Percentiles rank a stretch among this genome's conserved stretches.
Evolutionary conservation across 2,329 filamentous ascomycete genomes (phyloP).

Genomic region (Xylariaceae sp.): DNA sequence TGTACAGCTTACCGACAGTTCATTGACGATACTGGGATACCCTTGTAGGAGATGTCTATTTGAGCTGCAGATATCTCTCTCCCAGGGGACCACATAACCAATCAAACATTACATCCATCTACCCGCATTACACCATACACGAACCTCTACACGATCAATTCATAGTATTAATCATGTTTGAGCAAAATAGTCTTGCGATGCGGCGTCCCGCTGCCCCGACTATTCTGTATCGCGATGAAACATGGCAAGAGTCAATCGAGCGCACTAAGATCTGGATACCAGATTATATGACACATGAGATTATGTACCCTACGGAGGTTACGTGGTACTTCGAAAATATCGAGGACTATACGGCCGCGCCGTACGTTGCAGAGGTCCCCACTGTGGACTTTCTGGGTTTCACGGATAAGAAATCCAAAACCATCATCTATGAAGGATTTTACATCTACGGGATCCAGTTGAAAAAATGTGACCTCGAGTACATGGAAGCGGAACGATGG

Average conservation of each 20-base stretch:
- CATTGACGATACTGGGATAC: too few relatives aligned
- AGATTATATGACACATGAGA: background rate
- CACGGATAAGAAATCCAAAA: background rate
- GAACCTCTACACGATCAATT: too few relatives aligned
- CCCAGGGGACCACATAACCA: too few relatives aligned
- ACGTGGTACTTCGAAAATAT: constrained; percentile 6
- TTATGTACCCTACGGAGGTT: background rate
- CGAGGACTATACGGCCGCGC: constrained; percentile 3
- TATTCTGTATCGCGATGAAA: constrained; percentile 1
- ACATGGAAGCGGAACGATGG: background rate
- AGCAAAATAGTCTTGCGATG: background rate
- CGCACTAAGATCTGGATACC: background rate
- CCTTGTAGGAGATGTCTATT: too few relatives aligned
- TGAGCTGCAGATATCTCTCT: too few relatives aligned
- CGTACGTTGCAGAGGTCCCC: constrained; percentile 5
- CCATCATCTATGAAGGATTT: background rate
- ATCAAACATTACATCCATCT: too few relatives aligned
- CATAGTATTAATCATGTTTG: background rate
- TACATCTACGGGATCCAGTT: constrained; percentile 4
- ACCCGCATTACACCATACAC: too few relatives aligned
- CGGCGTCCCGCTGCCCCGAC: constrained; percentile 3
- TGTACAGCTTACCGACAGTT: too few relatives aligned
- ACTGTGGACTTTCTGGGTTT: constrained; percentile 3
- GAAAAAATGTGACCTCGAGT: background rate
- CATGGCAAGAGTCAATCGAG: background rate